These are phyloP conservation scores for Sideroxylon spinosum DNA, from an alignment of 179 eudicot species.

Conservation along the genomic window DNA sequence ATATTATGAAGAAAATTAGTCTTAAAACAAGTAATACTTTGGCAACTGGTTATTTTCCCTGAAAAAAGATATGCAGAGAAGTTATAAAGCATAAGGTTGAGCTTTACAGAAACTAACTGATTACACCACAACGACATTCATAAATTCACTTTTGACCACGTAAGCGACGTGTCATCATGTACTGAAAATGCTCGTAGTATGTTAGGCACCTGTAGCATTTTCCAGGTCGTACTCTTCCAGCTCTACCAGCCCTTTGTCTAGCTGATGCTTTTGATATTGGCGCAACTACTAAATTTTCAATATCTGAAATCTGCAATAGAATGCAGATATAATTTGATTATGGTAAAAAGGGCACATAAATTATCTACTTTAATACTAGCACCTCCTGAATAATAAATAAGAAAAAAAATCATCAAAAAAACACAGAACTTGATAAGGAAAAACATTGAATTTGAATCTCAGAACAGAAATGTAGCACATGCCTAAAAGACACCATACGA, in stretches of 20 bases:
- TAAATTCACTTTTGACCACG: background rate
- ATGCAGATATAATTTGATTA: background rate
- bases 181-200: background rate
- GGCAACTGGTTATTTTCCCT: background rate
- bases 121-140: background rate
- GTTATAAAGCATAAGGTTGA: background rate
- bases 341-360: background rate
- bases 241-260: conserved; percentile 96
- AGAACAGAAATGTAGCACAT: background rate
- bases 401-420: background rate
- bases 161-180: background rate
- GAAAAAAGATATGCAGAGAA: background rate
- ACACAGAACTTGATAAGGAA: background rate
- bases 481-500: background rate
- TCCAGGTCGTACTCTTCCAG: conserved; percentile 98
- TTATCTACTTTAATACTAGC: background rate
- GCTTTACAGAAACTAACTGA: background rate
- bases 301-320: conserved; percentile 63
- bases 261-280: conserved; percentile 99
- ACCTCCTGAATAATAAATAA: background rate
- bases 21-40: conserved; percentile 7
- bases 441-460: background rate
- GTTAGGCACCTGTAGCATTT: conserved; percentile 78
- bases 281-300: conserved; percentile 85
- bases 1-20: background rate